Conservation (phyloP, 1,139 yeast genomes). For the Blastobotrys petasosporus region DNA sequence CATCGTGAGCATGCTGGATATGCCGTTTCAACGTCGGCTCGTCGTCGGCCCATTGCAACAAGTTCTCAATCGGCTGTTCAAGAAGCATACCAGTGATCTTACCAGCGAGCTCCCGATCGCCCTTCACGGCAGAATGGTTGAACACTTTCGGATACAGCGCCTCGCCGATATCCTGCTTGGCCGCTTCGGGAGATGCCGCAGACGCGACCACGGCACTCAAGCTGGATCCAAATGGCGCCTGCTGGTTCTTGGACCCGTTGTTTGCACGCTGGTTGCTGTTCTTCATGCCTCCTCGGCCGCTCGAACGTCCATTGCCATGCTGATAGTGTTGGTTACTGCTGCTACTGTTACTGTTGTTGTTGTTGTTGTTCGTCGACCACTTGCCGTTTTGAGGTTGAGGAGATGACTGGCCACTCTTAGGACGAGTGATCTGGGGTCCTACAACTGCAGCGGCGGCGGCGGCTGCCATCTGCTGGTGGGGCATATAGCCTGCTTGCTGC, state of each 20-base stretch:
- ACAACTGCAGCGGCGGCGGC: constrained; percentile 7
- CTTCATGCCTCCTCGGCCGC: constrained; percentile 30
- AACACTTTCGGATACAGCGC: constrained; percentile 84
- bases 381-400: no score
- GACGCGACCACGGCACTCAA: constrained; percentile 32
- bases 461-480: background rate
- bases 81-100: constrained; percentile 94
- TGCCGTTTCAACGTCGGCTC: constrained; percentile 69
- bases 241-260: constrained; percentile 28
- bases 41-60: constrained; percentile 77
- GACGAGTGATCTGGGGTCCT: background rate
- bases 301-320: background rate
- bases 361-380: background rate
- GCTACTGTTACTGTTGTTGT: constrained; percentile 6
- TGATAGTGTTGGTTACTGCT: background rate
- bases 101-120: constrained; percentile 85
- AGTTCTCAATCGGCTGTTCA: constrained; percentile 81
- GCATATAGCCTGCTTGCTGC: no score
- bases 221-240: constrained; percentile 26
- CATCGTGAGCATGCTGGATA: constrained; percentile 85
- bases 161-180: constrained; percentile 88
- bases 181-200: constrained; percentile 54
- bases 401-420: no score
- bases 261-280: constrained; percentile 19
- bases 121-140: constrained; percentile 67